Conservation (phyloP, 306 rosid genomes). For the barrel medic (Medicago truncatula) region DNA sequence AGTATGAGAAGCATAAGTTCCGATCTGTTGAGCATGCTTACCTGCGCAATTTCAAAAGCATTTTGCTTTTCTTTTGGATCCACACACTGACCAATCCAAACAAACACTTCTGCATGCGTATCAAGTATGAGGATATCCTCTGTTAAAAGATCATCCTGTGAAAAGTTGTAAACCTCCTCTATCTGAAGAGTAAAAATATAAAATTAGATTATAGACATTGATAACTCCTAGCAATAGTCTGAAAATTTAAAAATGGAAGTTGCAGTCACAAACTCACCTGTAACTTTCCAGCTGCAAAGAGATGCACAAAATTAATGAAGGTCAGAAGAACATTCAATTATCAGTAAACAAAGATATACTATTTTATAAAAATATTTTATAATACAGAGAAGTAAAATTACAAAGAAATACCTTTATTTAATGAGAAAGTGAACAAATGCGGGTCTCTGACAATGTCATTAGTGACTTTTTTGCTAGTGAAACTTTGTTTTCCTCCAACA, state of each 20-base stretch:
- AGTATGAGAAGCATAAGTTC: constrained; percentile 5
- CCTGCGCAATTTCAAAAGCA: constrained; percentile 87
- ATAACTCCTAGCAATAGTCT: constrained; percentile 23
- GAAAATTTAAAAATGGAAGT: constrained; percentile 42
- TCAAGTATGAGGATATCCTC: constrained; percentile 94
- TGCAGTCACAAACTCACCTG: constrained; percentile 72
- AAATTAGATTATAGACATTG: constrained; percentile 42
- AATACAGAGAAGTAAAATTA: not conserved
- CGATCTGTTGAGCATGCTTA: constrained; percentile 45
- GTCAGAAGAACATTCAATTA: constrained; percentile 60
- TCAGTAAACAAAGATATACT: constrained; percentile 27
- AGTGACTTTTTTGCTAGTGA: constrained; percentile 69
- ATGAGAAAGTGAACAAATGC: constrained; percentile 81
- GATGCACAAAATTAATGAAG: constrained; percentile 41
- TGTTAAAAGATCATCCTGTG: constrained; percentile 93
- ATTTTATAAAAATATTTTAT: not conserved
- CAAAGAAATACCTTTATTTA: constrained; percentile 67
- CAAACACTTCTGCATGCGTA: constrained; percentile 96
- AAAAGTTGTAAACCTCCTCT: constrained; percentile 88
- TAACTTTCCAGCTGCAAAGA: constrained; percentile 76
- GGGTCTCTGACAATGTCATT: constrained; percentile 82
- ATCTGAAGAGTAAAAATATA: constrained; percentile 55
- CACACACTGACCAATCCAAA: constrained; percentile 95
- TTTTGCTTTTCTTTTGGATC: constrained; percentile 89
- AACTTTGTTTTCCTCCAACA: constrained; percentile 92